Evolutionary conservation across 1,139 yeast species (phyloP).

Genomic region (Candida tetrigidarum): DNA sequence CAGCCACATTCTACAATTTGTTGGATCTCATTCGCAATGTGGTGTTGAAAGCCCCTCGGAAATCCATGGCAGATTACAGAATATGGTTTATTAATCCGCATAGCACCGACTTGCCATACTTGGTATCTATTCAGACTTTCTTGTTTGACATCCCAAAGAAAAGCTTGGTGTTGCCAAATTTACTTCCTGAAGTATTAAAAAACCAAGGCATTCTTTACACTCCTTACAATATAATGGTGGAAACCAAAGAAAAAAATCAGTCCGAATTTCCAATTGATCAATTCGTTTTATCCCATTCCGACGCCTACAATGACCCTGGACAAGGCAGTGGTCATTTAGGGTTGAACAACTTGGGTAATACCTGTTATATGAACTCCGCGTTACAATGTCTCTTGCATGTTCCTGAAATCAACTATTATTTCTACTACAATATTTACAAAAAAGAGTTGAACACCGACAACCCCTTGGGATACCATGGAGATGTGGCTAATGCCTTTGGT

Average conservation of each 20-base stretch:
- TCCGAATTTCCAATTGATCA: slow-evolving; percentile 31
- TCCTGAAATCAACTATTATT: slow-evolving; percentile 82
- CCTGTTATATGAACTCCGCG: slow-evolving; percentile 98
- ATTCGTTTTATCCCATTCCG: slow-evolving; percentile 17
- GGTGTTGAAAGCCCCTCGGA: slow-evolving; percentile 23
- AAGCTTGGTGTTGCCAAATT: slow-evolving; percentile 31
- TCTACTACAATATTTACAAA: slow-evolving; percentile 60
- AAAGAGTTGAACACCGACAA: slow-evolving; percentile 73
- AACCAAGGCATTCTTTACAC: slow-evolving; percentile 35
- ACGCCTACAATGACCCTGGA: slow-evolving; percentile 6
- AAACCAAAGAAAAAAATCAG: slow-evolving; percentile 27
- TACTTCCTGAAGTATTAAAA: slow-evolving; percentile 29
- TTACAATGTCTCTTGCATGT: slow-evolving; percentile 87
- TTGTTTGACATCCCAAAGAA: slow-evolving; percentile 35
- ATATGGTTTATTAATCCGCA: slow-evolving; percentile 43
- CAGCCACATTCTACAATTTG: slow-evolving; percentile 40
- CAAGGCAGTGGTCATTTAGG: slow-evolving; percentile 54
- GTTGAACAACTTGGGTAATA: slow-evolving; percentile 82
- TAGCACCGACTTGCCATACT: slow-evolving; percentile 28
- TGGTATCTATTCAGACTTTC: slow-evolving; percentile 31
- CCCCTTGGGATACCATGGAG: slow-evolving; percentile 81
- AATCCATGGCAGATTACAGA: slow-evolving; percentile 26
- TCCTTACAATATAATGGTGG: slow-evolving; percentile 39
- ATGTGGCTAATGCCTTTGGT: slow-evolving; percentile 78
- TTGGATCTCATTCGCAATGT: slow-evolving; percentile 27